phyloP scores from a whole-genome alignment of 2,329 filamentous ascomycete genomes.

The Stachybotrys chlorohalonatus region DNA sequence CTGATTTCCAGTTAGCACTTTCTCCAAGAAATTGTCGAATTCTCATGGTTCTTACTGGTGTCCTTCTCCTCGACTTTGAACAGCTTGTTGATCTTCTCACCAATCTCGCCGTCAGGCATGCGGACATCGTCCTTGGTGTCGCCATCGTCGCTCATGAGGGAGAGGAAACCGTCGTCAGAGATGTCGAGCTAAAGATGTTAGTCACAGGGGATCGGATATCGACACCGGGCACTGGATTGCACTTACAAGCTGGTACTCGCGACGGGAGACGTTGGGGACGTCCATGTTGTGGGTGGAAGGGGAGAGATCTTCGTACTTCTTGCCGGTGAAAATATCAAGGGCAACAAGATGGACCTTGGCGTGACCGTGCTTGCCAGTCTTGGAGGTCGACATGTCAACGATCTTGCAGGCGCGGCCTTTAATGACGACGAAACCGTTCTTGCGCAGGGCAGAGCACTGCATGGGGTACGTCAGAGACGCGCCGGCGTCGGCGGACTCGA shows the following conservation, averaged over 20 bases:
- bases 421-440: constrained; percentile 98
- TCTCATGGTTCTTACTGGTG: constrained; percentile 59
- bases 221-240: neutral
- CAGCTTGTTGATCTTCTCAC: constrained; percentile 74
- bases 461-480: constrained; percentile 91
- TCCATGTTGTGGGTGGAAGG: constrained; percentile 98
- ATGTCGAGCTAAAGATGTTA: constrained; percentile 62
- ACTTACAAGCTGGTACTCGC: constrained; percentile 91
- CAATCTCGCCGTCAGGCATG: constrained; percentile 81
- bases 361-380: constrained; percentile 99
- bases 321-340: constrained; percentile 98
- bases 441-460: constrained; percentile 99
- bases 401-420: constrained; percentile 99
- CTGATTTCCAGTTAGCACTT: constrained; percentile 32
- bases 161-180: constrained; percentile 89
- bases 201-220: too few relatives aligned
- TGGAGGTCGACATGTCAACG: constrained; percentile 99
- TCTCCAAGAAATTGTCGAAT: neutral
- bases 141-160: constrained; percentile 82
- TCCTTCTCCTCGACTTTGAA: constrained; percentile 84
- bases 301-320: constrained; percentile 99
- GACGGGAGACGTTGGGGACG: constrained; percentile 84
- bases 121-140: constrained; percentile 91
- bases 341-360: constrained; percentile 99
- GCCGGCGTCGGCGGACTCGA: constrained; percentile 93